Percentiles rank a stretch among this genome's conserved stretches.
phyloP scores from a whole-genome alignment of 306 rosid genomes.

The Lablab purpureus region DNA sequence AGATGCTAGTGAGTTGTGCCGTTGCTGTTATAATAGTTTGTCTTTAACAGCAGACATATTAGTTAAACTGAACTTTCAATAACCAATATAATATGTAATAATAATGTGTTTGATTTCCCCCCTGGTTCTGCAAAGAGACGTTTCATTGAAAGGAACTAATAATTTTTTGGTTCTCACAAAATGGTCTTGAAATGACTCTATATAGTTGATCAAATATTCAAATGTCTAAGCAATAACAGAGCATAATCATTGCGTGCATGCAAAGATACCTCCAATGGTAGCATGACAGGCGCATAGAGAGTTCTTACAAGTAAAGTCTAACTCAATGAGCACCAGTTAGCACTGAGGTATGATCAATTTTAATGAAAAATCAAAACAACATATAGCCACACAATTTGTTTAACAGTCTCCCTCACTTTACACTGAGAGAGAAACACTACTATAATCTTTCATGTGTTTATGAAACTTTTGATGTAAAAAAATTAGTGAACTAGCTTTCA shows the following conservation, averaged over 20 bases:
- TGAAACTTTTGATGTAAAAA: background rate
- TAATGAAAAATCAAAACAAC: background rate
- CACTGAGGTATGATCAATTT: background rate
- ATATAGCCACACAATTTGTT: background rate
- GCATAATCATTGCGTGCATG: background rate
- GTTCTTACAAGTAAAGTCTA: background rate
- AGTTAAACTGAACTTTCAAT: background rate
- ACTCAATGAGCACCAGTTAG: background rate
- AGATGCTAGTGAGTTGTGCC: background rate
- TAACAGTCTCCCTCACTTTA: background rate
- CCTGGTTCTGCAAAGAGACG: background rate
- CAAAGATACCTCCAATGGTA: background rate
- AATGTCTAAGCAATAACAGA: too few species aligned
- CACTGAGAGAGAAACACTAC: background rate
- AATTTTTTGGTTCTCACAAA: too few species aligned
- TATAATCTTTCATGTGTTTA: too few species aligned
- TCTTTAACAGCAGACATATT: background rate
- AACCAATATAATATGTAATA: background rate
- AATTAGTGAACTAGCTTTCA: slow-evolving; percentile 19
- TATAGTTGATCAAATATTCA: background rate
- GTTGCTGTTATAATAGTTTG: background rate
- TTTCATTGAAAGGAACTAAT: background rate
- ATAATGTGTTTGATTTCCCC: background rate
- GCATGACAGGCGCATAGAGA: background rate
- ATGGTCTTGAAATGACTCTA: background rate